Evolutionary conservation across 345 rosid species (phyloP).

Genomic region (Citropsis articulata): DNA sequence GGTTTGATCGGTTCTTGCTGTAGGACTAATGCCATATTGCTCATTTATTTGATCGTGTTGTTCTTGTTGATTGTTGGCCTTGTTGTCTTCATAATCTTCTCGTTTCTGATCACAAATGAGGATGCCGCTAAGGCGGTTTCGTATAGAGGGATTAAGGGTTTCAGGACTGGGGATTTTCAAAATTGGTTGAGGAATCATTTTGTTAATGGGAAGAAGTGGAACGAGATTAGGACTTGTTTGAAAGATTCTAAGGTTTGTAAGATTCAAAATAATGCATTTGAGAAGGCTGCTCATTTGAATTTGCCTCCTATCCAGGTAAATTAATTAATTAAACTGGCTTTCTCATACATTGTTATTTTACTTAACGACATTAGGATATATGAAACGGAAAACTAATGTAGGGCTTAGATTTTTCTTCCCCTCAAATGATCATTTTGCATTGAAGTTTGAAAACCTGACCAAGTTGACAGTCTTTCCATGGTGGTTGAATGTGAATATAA

Average conservation of each 20-base stretch:
- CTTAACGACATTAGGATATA: no score
- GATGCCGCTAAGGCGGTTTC: constrained; percentile 24
- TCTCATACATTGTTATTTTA: no score
- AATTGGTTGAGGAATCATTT: constrained; percentile 33
- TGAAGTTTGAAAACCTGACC: no score
- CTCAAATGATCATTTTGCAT: no score
- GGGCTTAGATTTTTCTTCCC: no score
- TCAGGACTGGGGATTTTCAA: constrained; percentile 24
- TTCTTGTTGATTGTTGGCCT: constrained; percentile 25
- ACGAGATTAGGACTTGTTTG: constrained; percentile 29
- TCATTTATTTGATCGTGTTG: constrained; percentile 21
- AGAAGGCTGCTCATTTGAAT: background rate
- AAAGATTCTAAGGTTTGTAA: constrained; percentile 24
- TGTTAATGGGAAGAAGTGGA: constrained; percentile 31
- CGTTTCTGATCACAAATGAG: constrained; percentile 31
- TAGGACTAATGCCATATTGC: constrained; percentile 9
- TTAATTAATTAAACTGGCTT: no score
- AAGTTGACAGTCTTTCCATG: no score
- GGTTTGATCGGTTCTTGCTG: constrained; percentile 29
- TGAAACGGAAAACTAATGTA: no score
- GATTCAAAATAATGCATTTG: background rate
- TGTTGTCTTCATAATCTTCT: constrained; percentile 18
- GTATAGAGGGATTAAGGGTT: background rate
- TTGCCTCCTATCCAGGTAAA: constrained; percentile 25
- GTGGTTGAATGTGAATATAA: no score